These are phyloP conservation scores for Oxyria digyna DNA, from an alignment of 148 eudicot species.

Conservation along the genomic window DNA sequence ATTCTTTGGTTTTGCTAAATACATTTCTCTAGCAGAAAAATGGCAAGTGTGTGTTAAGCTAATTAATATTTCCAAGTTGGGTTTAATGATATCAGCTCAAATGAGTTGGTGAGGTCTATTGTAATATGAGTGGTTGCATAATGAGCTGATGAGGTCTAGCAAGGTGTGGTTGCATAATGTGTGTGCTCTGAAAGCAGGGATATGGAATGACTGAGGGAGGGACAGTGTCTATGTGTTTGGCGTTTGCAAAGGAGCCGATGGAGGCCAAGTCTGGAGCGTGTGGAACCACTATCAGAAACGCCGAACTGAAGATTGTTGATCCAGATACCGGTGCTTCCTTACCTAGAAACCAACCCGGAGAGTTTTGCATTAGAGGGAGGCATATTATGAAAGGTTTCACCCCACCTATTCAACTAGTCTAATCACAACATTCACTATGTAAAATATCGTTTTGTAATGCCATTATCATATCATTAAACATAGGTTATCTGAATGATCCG, in stretches of 20 bases:
- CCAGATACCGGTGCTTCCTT: conserved; percentile 51
- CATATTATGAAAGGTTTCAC: conserved; percentile 87
- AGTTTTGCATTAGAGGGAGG: conserved; percentile 72
- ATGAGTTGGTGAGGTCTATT: no score
- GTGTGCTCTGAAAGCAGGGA: conserved; percentile 26
- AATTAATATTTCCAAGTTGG: no score
- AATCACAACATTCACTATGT: no score
- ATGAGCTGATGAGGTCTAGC: no score
- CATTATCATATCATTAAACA: no score
- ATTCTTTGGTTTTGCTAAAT: no score
- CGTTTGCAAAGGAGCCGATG: conserved; percentile 66
- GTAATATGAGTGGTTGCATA: no score
- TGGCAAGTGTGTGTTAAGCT: no score
- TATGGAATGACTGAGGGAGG: conserved; percentile 98
- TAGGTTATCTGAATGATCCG: conserved; percentile 60
- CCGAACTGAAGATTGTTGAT: conserved; percentile 68
- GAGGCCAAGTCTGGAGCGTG: conserved; percentile 76
- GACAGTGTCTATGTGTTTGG: conserved; percentile 74
- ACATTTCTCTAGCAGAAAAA: no score
- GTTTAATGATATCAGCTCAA: no score
- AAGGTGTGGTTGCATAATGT: background rate
- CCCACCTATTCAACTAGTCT: background rate
- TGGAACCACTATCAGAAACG: conserved; percentile 77
- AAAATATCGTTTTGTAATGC: no score
- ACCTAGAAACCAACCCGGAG: conserved; percentile 64